Percentiles rank a stretch among this genome's conserved stretches.
These are phyloP conservation scores for Fremontodendron californicum DNA, from an alignment of 345 rosid species.

Conservation along the genomic window DNA sequence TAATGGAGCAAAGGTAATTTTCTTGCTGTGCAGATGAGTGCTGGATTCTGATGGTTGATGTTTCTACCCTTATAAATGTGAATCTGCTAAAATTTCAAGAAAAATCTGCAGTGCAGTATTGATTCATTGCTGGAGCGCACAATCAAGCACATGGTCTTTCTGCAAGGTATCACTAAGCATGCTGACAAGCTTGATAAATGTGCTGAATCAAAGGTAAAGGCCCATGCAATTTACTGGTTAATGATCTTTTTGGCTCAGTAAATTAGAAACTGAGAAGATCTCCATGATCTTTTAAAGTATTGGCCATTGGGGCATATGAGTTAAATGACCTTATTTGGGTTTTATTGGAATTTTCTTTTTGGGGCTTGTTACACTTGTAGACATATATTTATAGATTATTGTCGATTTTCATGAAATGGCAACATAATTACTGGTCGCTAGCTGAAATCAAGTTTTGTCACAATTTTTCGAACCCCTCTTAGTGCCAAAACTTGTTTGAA, in stretches of 20 bases:
- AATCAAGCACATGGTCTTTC: conserved; percentile 85
- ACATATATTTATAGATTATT: neutral
- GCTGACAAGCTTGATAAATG: conserved; percentile 83
- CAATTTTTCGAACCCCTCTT: neutral
- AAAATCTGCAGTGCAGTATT: conserved; percentile 81
- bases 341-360: neutral
- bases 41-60: neutral
- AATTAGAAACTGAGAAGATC: conserved; percentile 3
- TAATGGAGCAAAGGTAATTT: conserved; percentile 85
- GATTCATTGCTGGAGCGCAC: conserved; percentile 95
- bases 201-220: conserved; percentile 57
- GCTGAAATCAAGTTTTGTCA: neutral
- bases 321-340: neutral
- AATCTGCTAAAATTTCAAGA: conserved; percentile 27
- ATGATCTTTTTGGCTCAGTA: conserved; percentile 4
- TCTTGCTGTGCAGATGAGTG: conserved; percentile 9
- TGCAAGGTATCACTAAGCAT: conserved; percentile 79
- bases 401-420: neutral
- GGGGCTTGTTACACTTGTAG: neutral
- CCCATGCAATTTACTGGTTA: neutral
- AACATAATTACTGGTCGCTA: neutral
- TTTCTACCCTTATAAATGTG: conserved; percentile 9
- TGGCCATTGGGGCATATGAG: neutral
- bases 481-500: neutral
- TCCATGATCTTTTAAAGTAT: neutral